These are phyloP conservation scores for Triticum turgidum DNA, from an alignment of 176 grass and related monocot genomes.

Conservation along the genomic window DNA sequence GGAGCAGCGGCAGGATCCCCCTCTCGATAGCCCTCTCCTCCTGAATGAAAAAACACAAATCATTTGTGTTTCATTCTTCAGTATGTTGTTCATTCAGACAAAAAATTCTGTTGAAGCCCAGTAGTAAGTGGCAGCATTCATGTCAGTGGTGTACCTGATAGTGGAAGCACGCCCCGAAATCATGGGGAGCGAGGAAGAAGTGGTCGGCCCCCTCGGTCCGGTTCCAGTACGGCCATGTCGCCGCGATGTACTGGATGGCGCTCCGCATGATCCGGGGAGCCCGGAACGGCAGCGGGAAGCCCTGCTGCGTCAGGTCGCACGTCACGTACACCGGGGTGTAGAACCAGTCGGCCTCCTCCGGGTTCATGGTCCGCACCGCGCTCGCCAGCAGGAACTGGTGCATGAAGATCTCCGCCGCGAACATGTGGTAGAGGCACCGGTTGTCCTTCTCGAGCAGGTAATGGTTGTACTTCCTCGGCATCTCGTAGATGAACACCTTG, in stretches of 20 bases:
- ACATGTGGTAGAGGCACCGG: conserved; percentile 65
- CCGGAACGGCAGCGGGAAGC: conserved; percentile 59
- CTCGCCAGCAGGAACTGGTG: conserved; percentile 60
- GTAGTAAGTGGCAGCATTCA: background rate
- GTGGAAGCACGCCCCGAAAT: conserved; percentile 65
- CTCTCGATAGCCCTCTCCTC: conserved; percentile 55
- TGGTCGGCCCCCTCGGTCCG: conserved; percentile 53
- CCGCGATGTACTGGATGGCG: conserved; percentile 45
- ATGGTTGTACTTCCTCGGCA: conserved; percentile 64
- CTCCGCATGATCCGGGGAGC: conserved; percentile 70
- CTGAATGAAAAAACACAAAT: background rate
- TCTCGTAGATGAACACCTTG: conserved; percentile 68
- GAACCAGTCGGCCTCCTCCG: conserved; percentile 65
- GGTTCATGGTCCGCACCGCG: conserved; percentile 56
- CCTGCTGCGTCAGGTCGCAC: conserved; percentile 55
- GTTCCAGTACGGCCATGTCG: conserved; percentile 66
- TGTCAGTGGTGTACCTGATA: conserved; percentile 23
- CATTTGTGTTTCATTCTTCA: background rate
- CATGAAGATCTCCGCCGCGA: conserved; percentile 75
- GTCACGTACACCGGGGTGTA: conserved; percentile 60
- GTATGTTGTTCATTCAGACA: no score
- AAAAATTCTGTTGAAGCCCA: background rate
- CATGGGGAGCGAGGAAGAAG: conserved; percentile 56
- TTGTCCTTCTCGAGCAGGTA: conserved; percentile 51
- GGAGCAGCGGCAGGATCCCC: conserved; percentile 56